phyloP scores from a whole-genome alignment of 306 rosid species.

The Spatholobus suberectus region DNA sequence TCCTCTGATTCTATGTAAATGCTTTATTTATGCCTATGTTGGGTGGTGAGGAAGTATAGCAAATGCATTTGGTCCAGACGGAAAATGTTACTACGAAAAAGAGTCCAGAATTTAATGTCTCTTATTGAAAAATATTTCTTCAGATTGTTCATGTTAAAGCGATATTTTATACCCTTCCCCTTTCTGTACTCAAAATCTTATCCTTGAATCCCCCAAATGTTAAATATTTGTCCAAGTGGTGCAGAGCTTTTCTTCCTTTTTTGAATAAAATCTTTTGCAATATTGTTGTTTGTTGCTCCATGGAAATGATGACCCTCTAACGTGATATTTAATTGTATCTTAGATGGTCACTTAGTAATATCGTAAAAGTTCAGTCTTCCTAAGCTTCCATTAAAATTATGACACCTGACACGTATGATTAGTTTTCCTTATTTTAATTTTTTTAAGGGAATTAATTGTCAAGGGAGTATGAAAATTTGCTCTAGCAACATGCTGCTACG shows the following conservation, averaged over 20 bases:
- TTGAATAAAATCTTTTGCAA: not conserved
- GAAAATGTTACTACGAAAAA: not conserved
- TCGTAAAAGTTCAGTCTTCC: not conserved
- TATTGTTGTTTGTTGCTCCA: not conserved
- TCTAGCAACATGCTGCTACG: not conserved
- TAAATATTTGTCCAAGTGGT: not conserved
- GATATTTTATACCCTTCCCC: not conserved
- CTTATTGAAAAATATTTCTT: not conserved
- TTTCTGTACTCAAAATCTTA: not conserved
- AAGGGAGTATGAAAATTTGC: not conserved
- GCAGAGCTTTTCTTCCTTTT: not conserved
- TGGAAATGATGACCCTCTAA: not conserved
- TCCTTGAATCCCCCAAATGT: not conserved
- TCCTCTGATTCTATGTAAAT: not conserved
- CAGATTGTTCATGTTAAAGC: not conserved
- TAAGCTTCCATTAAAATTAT: not conserved
- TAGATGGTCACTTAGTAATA: not conserved
- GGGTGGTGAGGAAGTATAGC: not conserved
- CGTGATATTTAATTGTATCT: not conserved
- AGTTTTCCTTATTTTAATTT: not conserved
- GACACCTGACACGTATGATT: not conserved
- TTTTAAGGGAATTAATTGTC: not conserved
- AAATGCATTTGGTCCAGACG: not conserved
- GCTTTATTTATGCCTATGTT: not conserved
- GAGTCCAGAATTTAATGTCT: not conserved